phyloP scores from a whole-genome alignment of 2,329 filamentous ascomycete species.

The Pestalotiopsis sp. region DNA sequence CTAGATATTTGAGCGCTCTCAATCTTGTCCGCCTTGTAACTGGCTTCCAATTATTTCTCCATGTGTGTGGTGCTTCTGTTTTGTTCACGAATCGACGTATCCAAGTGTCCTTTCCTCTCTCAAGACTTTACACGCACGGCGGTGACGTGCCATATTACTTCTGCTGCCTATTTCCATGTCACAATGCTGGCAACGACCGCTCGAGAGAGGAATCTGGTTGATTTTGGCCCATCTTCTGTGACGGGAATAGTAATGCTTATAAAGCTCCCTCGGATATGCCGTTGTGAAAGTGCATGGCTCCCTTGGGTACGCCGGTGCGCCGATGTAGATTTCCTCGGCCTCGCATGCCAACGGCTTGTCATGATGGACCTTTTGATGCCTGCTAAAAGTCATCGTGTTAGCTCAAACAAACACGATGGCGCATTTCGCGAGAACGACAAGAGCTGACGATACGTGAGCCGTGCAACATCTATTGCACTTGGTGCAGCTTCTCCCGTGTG shows the following conservation, averaged over 20 bases:
- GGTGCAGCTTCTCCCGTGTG: too few relatives aligned
- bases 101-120: too few relatives aligned
- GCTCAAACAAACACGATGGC: background rate
- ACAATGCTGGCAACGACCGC: background rate
- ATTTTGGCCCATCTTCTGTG: background rate
- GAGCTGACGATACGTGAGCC: background rate
- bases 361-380: background rate
- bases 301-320: background rate
- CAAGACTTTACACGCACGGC: too few relatives aligned
- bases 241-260: background rate
- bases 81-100: too few relatives aligned
- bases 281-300: background rate
- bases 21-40: too few relatives aligned
- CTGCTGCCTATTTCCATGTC: background rate
- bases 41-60: too few relatives aligned
- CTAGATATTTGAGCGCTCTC: too few relatives aligned
- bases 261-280: background rate
- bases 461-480: background rate
- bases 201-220: background rate
- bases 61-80: too few relatives aligned
- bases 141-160: background rate
- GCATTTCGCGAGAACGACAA: background rate
- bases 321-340: background rate
- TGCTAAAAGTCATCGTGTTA: background rate
- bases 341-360: background rate